phyloP scores from a whole-genome alignment of 2,329 filamentous ascomycete genomes.

The Rhynchosporium graminicola region DNA sequence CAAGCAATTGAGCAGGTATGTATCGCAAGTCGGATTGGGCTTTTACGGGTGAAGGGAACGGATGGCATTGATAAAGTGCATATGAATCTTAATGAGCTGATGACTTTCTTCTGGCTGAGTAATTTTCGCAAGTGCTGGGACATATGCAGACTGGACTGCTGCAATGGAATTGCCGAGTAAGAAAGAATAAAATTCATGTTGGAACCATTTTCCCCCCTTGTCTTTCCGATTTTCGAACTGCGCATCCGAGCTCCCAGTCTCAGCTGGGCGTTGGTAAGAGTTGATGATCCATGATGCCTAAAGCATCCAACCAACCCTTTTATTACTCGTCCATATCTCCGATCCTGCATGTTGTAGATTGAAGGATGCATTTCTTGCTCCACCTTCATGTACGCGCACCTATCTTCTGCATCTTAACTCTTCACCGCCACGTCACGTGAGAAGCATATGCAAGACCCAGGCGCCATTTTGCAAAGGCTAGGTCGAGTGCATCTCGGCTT shows the following conservation, averaged over 20 bases:
- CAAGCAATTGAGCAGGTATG: constrained; percentile 3
- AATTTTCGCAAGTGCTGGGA: background rate
- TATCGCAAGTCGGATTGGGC: background rate
- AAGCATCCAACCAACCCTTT: background rate
- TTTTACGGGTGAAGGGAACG: background rate
- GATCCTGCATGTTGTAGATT: constrained; percentile 6
- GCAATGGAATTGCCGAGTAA: constrained; percentile 3
- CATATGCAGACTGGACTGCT: background rate
- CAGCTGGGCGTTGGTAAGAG: background rate
- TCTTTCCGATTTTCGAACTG: background rate
- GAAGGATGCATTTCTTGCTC: background rate
- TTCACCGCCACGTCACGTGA: constrained; percentile 8
- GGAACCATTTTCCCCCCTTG: background rate
- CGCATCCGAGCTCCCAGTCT: background rate
- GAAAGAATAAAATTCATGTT: background rate
- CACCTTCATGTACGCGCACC: background rate
- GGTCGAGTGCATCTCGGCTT: background rate
- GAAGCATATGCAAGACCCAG: background rate
- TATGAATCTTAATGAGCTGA: constrained; percentile 11
- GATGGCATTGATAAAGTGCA: background rate
- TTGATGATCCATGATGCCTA: background rate
- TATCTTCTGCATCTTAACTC: background rate
- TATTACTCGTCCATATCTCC: background rate
- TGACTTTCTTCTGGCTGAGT: constrained; percentile 3
- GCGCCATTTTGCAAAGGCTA: background rate